Evolutionary conservation across 345 rosid species (phyloP).

Genomic region (Ceriops zippeliana): DNA sequence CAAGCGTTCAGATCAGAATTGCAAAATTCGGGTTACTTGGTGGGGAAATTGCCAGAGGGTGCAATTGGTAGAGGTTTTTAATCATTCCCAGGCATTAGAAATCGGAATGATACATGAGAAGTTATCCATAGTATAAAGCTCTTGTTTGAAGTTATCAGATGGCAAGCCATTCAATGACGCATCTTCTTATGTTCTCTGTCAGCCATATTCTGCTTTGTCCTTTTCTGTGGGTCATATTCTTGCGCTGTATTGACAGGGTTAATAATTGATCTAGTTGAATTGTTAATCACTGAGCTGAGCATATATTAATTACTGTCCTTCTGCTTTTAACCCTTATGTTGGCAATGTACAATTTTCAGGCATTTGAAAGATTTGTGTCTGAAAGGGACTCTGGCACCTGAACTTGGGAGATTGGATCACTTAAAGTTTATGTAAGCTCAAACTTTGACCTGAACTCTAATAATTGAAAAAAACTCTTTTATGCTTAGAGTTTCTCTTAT

Average conservation of each 20-base stretch:
- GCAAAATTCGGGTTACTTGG: background rate
- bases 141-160: too few relatives aligned
- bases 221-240: too few relatives aligned
- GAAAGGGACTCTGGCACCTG: conserved; percentile 66
- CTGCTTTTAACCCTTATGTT: conserved; percentile 8
- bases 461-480: background rate
- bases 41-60: too few relatives aligned
- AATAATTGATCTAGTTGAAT: background rate
- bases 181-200: background rate
- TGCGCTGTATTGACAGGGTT: background rate
- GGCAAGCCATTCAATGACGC: conserved; percentile 1
- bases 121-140: too few relatives aligned
- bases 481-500: background rate
- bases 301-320: background rate
- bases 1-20: background rate
- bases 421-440: conserved; percentile 70
- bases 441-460: background rate
- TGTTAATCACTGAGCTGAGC: background rate
- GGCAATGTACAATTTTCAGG: conserved; percentile 36
- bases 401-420: conserved; percentile 51
- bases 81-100: too few relatives aligned
- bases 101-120: too few relatives aligned
- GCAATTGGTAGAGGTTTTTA: too few relatives aligned
- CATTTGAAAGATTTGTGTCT: conserved; percentile 72
- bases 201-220: too few relatives aligned